Evolutionary conservation across 768 basidiomycete species (phyloP).

Genomic region (Pisolithus sp.): DNA sequence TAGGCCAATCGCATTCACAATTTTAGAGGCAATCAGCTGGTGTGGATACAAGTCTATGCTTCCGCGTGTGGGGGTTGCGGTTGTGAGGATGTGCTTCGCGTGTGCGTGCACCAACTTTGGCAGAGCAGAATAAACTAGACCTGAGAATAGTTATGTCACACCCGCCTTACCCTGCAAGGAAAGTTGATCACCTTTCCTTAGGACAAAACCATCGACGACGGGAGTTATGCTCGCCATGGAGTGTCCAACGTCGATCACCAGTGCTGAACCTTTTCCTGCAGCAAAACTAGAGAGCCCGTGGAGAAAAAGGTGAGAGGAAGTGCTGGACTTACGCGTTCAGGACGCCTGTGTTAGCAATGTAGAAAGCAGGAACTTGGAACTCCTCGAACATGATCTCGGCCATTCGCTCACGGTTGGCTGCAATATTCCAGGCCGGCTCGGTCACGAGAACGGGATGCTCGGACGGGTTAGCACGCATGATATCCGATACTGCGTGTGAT

Average conservation of each 20-base stretch:
- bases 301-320: constrained; percentile 2
- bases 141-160: constrained; percentile 33
- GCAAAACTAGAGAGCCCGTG: constrained; percentile 61
- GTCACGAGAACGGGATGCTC: constrained; percentile 93
- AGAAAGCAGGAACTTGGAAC: constrained; percentile 91
- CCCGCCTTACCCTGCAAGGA: background rate
- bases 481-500: constrained; percentile 66
- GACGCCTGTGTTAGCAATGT: constrained; percentile 92
- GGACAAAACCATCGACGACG: constrained; percentile 94
- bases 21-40: constrained; percentile 83
- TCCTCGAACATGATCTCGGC: constrained; percentile 98
- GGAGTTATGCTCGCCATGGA: constrained; percentile 88
- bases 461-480: constrained; percentile 67
- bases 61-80: constrained; percentile 41
- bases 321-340: constrained; percentile 70
- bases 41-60: constrained; percentile 74
- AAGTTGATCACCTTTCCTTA: constrained; percentile 70
- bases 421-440: constrained; percentile 94
- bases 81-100: constrained; percentile 59
- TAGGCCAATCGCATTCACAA: constrained; percentile 32
- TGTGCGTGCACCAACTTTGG: constrained; percentile 79
- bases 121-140: constrained; percentile 67
- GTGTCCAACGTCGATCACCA: constrained; percentile 92
- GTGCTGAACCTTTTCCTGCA: constrained; percentile 93
- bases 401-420: constrained; percentile 89